These are phyloP conservation scores for Paramecium caudatum DNA, from an alignment of 73 alveolate species.

Conservation along the genomic window DNA sequence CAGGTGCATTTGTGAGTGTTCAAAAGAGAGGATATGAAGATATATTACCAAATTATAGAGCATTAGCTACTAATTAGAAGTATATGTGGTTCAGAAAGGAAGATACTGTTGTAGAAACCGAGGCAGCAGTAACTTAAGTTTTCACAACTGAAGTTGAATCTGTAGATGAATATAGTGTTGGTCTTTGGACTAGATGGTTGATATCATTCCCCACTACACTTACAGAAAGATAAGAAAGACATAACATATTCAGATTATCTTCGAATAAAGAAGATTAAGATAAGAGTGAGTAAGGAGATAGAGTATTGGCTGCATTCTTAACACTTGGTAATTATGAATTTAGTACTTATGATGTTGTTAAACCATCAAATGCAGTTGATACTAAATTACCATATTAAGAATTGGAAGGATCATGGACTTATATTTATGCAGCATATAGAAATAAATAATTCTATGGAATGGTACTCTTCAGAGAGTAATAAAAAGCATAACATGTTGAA, in stretches of 20 bases:
- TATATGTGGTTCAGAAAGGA: constrained; percentile 11
- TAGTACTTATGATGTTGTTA: constrained; percentile 56
- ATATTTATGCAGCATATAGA: constrained; percentile 32
- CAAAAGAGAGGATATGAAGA: constrained; percentile 60
- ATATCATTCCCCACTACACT: constrained; percentile 34
- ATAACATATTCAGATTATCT: constrained; percentile 20
- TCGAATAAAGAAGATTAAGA: constrained; percentile 50
- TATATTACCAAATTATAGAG: constrained; percentile 16
- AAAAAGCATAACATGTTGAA: constrained; percentile 40
- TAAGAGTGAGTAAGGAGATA: constrained; percentile 50
- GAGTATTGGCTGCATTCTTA: constrained; percentile 38
- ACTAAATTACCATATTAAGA: not conserved
- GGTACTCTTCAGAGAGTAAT: constrained; percentile 40
- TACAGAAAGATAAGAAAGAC: constrained; percentile 32
- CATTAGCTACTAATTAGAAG: not conserved
- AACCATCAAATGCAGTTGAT: constrained; percentile 14
- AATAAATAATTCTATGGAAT: constrained; percentile 33
- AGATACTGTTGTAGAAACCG: constrained; percentile 10
- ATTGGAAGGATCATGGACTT: constrained; percentile 51
- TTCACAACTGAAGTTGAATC: constrained; percentile 53
- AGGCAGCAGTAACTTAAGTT: not conserved
- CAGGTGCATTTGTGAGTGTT: not conserved
- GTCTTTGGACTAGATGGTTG: constrained; percentile 55
- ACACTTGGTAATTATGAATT: constrained; percentile 30
- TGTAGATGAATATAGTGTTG: constrained; percentile 37